Evolutionary conservation across 1,284 basidiomycete species (phyloP).

Genomic region (Cutaneotrichosporon sp.): DNA sequence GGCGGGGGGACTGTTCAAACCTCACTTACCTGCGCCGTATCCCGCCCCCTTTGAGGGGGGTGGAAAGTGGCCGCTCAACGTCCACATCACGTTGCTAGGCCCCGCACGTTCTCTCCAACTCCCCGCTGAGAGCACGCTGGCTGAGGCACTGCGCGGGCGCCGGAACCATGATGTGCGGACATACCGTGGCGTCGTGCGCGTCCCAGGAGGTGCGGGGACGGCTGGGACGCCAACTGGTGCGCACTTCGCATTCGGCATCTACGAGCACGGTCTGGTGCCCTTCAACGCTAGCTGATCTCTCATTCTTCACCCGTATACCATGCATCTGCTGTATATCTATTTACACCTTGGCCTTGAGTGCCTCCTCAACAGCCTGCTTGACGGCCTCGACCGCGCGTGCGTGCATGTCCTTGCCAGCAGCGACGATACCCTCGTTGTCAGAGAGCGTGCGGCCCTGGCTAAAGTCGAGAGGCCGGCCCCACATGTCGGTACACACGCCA

Average conservation of each 20-base stretch:
- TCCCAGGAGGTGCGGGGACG: slow-evolving; percentile 25
- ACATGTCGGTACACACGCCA: slow-evolving; percentile 78
- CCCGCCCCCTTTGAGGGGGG: slow-evolving; percentile 21
- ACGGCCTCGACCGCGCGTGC: slow-evolving; percentile 71
- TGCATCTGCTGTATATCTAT: slow-evolving; percentile 1
- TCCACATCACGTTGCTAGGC: slow-evolving; percentile 42
- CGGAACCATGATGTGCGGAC: slow-evolving; percentile 36
- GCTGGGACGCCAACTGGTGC: slow-evolving; percentile 28
- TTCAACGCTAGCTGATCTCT: slow-evolving; percentile 3
- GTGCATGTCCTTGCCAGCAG: slow-evolving; percentile 67
- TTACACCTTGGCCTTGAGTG: slow-evolving; percentile 13
- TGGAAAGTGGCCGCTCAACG: slow-evolving; percentile 36
- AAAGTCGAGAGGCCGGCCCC: slow-evolving; percentile 78
- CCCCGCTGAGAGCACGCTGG: slow-evolving; percentile 40
- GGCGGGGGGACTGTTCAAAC: slow-evolving; percentile 32
- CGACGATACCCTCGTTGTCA: slow-evolving; percentile 85
- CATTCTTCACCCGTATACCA: slow-evolving; percentile 11
- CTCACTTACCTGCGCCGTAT: slow-evolving; percentile 47
- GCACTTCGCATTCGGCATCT: slow-evolving; percentile 36
- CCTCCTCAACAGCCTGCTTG: slow-evolving; percentile 62
- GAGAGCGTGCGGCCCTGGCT: slow-evolving; percentile 80
- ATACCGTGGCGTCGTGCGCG: slow-evolving; percentile 30
- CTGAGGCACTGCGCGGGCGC: slow-evolving; percentile 37
- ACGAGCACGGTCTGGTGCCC: slow-evolving; percentile 35
- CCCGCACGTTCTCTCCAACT: slow-evolving; percentile 32